A percentile compares a stretch with the other conserved stretches of the same genome.
Conservation (phyloP, 768 basidiomycete genomes). For the Trametes villosa region DNA sequence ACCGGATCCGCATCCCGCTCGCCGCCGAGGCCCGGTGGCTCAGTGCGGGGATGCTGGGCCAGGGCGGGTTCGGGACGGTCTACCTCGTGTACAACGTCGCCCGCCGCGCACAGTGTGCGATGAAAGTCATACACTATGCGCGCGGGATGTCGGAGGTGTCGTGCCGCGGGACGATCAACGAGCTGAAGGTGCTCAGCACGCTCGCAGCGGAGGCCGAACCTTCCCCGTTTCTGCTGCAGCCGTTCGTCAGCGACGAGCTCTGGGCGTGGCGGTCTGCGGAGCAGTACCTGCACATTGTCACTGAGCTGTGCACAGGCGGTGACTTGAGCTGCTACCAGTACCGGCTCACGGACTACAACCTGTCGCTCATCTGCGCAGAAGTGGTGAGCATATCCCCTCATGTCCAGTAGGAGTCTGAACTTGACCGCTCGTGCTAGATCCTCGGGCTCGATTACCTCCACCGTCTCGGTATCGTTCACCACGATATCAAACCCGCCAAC, state of each 20-base stretch:
- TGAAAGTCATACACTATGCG: constrained; percentile 28
- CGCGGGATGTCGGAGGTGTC: constrained; percentile 6
- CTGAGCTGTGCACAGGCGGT: constrained; percentile 26
- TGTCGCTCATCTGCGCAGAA: constrained; percentile 29
- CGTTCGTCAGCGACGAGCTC: constrained; percentile 1
- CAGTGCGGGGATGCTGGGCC: constrained; percentile 17
- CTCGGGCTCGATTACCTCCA: constrained; percentile 46
- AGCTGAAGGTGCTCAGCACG: constrained; percentile 24
- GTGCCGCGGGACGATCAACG: constrained; percentile 25
- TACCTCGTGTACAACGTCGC: constrained; percentile 23
- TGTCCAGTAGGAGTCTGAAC: too few species aligned
- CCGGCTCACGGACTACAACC: not conserved
- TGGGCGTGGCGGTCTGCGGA: constrained; percentile 19
- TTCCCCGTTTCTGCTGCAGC: constrained; percentile 23
- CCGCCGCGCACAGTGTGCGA: constrained; percentile 11
- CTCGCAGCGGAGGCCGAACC: constrained; percentile 1
- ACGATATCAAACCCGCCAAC: constrained; percentile 62
- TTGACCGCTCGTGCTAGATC: constrained; percentile 15
- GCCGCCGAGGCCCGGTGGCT: constrained; percentile 3
- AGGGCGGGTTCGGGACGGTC: constrained; percentile 28
- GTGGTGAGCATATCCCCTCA: too few species aligned
- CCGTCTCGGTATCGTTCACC: constrained; percentile 55
- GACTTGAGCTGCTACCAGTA: constrained; percentile 21
- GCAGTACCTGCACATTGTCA: constrained; percentile 28
- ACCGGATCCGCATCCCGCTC: not conserved